phyloP scores from a whole-genome alignment of 2,329 filamentous ascomycete genomes.

The Cercospora canescens region DNA sequence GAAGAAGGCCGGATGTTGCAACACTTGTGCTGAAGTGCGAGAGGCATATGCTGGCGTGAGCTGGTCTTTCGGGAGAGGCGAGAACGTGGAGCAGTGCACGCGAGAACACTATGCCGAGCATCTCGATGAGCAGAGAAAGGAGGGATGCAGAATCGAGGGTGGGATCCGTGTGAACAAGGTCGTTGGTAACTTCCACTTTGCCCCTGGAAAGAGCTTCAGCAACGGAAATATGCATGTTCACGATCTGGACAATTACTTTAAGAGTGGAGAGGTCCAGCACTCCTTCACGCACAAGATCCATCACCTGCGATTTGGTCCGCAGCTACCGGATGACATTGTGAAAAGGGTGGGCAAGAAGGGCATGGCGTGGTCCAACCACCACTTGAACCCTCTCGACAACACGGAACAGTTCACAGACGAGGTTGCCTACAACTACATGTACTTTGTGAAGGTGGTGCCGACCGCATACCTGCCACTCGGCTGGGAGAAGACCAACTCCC shows the following conservation, averaged over 20 bases:
- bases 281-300: slow-evolving; percentile 90
- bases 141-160: slow-evolving; percentile 94
- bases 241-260: slow-evolving; percentile 93
- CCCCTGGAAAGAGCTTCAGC: slow-evolving; percentile 92
- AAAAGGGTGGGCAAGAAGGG: slow-evolving; percentile 59
- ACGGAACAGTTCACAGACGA: slow-evolving; percentile 76
- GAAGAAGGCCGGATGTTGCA: slow-evolving; percentile 85
- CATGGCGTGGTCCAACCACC: slow-evolving; percentile 79
- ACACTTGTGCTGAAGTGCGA: slow-evolving; percentile 93
- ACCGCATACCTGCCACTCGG: slow-evolving; percentile 92
- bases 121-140: slow-evolving; percentile 80
- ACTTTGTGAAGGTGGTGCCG: slow-evolving; percentile 97
- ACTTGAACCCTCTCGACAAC: slow-evolving; percentile 86
- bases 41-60: slow-evolving; percentile 87
- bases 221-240: slow-evolving; percentile 97
- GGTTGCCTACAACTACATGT: slow-evolving; percentile 94
- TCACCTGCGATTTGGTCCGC: slow-evolving; percentile 86
- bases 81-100: slow-evolving; percentile 91
- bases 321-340: slow-evolving; percentile 74
- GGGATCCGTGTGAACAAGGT: slow-evolving; percentile 96
- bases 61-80: slow-evolving; percentile 92
- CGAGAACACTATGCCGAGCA: slow-evolving; percentile 91
- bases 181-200: slow-evolving; percentile 97
- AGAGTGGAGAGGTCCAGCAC: slow-evolving; percentile 66
- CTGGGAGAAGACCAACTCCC: slow-evolving; percentile 65